Base-by-base conservation (phyloP, 306 rosid species). In the Psophocarpus tetragonolobus region DNA sequence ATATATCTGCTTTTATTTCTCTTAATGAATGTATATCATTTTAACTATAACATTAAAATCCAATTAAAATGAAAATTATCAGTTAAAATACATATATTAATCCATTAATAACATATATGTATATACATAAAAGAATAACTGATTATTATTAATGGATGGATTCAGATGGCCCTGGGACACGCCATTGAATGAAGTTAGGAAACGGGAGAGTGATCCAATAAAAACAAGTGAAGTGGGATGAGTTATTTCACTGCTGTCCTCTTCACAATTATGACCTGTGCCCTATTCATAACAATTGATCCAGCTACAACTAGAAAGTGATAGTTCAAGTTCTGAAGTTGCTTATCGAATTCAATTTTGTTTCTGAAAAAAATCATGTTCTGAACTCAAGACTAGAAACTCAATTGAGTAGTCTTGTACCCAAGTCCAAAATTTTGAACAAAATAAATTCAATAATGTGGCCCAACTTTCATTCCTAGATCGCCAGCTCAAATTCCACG, bases 161-260 rank as follows among this genome's bases (percentile, higher is more conserved):
- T 8, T 33, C 2, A 56, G 53, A 30, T 30, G 51, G 12, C 21
- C 7, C 11, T 9, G 67, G 74, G 26, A 56, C 61, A 77, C 3
- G 48, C 41, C 68, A 76, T 73, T 82, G 66, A 76, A 82, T 82
- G 75, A 70, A 58, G 82, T 58, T 70, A 58, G 77, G 77, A 78
- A 69, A 26, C 0, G 73, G 33, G 67, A 23, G 57, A 71, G 41
- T 50, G 23, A 24, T 44, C 10, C 29, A 71, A 77, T 63, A 64
- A 71, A 82, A 71, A 64, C 71, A 51, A 77, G 79, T 76, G 71
- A 48, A 65, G 68, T 80, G 17, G 13, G 54, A 66, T 56, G 84
- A 83, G 68, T 83, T 79, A 79, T 60, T 70, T 83, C 74, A 54
- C 65, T 73, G 73, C 72, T 58, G 87, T 79, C 73, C 74, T 74